Base-by-base conservation (phyloP, 495 filamentous ascomycete genomes). In the Bathelium albidoporum region DNA sequence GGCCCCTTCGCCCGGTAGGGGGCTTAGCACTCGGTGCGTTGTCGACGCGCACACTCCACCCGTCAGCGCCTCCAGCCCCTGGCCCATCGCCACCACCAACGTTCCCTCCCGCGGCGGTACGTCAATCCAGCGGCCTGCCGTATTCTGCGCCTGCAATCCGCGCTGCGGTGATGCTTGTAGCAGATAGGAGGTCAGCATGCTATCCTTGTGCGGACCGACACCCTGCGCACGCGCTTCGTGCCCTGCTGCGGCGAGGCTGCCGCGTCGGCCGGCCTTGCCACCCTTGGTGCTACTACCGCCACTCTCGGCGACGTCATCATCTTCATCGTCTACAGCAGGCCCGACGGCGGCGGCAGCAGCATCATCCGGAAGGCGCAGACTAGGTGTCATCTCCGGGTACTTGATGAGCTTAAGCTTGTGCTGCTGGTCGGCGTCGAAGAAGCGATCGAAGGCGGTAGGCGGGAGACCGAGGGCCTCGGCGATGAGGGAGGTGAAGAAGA, bases 321-420 rank as follows among this genome's bases (percentile, higher is more conserved):
- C 79, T 1, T 77, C 73, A 62, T 95, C 90, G 74, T 71, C 85
- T 71, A 12, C 77, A 70, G 49, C 44, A 14, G 34, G 34, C 58
- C 62, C 66, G 22, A 62, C 64, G 11, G 64, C 66, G 12, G 62
- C 62, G 43, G 65, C 69, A 5, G 64, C 63, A 18, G 61, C 53
- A 22, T 36, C 60, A 4, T 73, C 68, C 5, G 29, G 64, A 14
- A 74, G 75, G 5, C 85, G 71, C 71, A 2, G 0, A 83, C 75
- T 3, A 0, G 49, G 49, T 16, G 49, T 5, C 49, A 55, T 55
- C 69, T 88, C 84, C 0, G 88, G 87, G 68, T 96, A 96, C 73
- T 94, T 95, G 66, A 97, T 84, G 62, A 96, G 89, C 72, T 97
- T 97, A 43, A 96, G 77, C 69, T 94, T 93, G 76, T 95, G 90